Conservation (phyloP, 1,139 yeast genomes). For the Debaryomyces sp. region DNA sequence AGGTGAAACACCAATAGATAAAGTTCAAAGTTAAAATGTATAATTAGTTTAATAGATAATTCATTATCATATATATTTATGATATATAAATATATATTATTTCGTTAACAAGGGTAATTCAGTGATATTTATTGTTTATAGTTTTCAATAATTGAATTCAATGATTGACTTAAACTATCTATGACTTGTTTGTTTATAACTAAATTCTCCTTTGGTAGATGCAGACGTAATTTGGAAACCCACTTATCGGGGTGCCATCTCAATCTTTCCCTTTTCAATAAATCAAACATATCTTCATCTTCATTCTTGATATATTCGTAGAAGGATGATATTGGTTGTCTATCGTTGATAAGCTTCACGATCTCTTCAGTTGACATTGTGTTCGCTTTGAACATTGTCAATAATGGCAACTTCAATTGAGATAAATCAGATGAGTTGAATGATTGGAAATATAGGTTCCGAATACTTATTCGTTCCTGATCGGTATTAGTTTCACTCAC, state of each 20-base stretch:
- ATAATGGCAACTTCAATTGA: slow-evolving; percentile 22
- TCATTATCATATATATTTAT: slow-evolving; percentile 4
- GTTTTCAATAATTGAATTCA: slow-evolving; percentile 29
- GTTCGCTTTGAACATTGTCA: slow-evolving; percentile 16
- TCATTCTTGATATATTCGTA: slow-evolving; percentile 24
- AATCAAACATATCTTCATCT: slow-evolving; percentile 20
- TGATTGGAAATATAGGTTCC: slow-evolving; percentile 18
- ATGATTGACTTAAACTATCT: slow-evolving; percentile 32
- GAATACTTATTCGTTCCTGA: not conserved
- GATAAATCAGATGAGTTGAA: not conserved
- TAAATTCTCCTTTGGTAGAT: slow-evolving; percentile 6
- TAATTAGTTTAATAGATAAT: slow-evolving; percentile 10
- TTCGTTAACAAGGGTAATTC: slow-evolving; percentile 4
- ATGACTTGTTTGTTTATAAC: slow-evolving; percentile 28
- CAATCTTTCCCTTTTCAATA: slow-evolving; percentile 53
- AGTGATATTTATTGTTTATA: slow-evolving; percentile 9
- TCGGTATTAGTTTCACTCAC: not conserved
- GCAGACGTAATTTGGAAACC: slow-evolving; percentile 23
- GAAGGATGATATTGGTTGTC: slow-evolving; percentile 26
- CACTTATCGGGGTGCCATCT: slow-evolving; percentile 75
- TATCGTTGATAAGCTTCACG: slow-evolving; percentile 24
- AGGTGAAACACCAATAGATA: slow-evolving; percentile 8
- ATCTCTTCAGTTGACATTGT: slow-evolving; percentile 17
- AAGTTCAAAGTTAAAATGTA: slow-evolving; percentile 4
- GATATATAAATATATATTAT: slow-evolving; percentile 3